phyloP scores from a whole-genome alignment of 1,284 basidiomycete species.

The Pterulicium gracile region DNA sequence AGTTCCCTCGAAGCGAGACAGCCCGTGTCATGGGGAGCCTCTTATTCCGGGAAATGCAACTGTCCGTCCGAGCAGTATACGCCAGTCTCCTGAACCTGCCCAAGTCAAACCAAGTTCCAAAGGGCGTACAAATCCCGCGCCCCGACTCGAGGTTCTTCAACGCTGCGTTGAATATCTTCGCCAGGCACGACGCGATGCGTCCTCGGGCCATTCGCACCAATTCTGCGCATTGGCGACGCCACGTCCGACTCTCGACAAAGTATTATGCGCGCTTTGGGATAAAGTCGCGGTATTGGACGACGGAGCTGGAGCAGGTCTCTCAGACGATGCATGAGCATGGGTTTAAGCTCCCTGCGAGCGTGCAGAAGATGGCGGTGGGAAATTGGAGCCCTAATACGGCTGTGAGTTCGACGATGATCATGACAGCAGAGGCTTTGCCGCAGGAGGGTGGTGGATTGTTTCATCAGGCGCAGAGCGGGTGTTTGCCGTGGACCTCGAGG shows the following conservation, averaged over 20 bases:
- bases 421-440: too few species aligned
- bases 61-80: slow-evolving; percentile 8
- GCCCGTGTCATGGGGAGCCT: slow-evolving; percentile 3
- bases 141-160: slow-evolving; percentile 64
- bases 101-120: slow-evolving; percentile 2
- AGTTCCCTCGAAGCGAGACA: slow-evolving; percentile 2
- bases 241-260: slow-evolving; percentile 16
- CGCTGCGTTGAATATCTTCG: slow-evolving; percentile 41
- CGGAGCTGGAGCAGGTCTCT: slow-evolving; percentile 32
- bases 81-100: slow-evolving; percentile 22
- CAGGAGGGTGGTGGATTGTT: neutral
- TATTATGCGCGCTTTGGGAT: slow-evolving; percentile 18
- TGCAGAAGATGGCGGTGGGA: slow-evolving; percentile 33
- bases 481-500: neutral
- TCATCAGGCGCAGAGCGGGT: too few species aligned
- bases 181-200: slow-evolving; percentile 20
- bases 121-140: neutral
- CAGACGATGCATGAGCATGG: slow-evolving; percentile 34
- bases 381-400: neutral
- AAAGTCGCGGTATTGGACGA: slow-evolving; percentile 20
- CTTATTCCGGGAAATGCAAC: slow-evolving; percentile 8
- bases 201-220: slow-evolving; percentile 14
- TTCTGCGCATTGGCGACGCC: slow-evolving; percentile 20
- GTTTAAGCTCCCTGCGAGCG: slow-evolving; percentile 33
- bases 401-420: neutral